phyloP scores from a whole-genome alignment of 2,329 filamentous ascomycete genomes.

The Colletotrichum coccodes region DNA sequence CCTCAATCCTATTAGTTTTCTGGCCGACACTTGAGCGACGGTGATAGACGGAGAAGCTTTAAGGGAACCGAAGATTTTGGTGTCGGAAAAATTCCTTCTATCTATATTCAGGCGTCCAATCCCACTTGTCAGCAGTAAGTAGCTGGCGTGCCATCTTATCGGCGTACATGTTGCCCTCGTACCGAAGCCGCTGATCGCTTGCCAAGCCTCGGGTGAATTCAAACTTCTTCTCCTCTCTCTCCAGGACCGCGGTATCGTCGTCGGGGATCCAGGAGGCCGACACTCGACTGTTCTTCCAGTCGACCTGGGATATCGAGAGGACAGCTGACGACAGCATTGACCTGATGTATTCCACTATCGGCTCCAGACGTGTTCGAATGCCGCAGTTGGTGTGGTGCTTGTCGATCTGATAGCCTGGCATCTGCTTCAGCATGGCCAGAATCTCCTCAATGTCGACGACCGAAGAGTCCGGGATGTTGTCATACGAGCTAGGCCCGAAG shows the following conservation, averaged over 20 bases:
- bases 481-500: conserved; percentile 60
- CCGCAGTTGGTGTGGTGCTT: conserved; percentile 80
- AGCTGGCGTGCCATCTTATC: conserved; percentile 62
- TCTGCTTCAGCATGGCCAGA: conserved; percentile 70
- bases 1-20: no score
- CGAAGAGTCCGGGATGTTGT: conserved; percentile 58
- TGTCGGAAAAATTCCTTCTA: neutral
- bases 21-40: neutral
- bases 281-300: conserved; percentile 56
- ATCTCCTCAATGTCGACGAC: conserved; percentile 70
- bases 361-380: conserved; percentile 71
- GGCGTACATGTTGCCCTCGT: conserved; percentile 58
- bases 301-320: conserved; percentile 53
- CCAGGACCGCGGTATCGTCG: conserved; percentile 7
- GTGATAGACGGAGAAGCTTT: neutral
- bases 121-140: conserved; percentile 67
- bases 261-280: conserved; percentile 52
- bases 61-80: neutral
- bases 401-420: conserved; percentile 79
- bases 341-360: conserved; percentile 73
- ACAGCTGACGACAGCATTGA: conserved; percentile 61
- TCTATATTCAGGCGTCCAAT: conserved; percentile 64
- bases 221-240: conserved; percentile 45
- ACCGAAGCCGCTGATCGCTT: conserved; percentile 59
- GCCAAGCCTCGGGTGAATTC: conserved; percentile 62